Evolutionary conservation across 768 basidiomycete species (phyloP).

Genomic region (Fomitopsis serialis): DNA sequence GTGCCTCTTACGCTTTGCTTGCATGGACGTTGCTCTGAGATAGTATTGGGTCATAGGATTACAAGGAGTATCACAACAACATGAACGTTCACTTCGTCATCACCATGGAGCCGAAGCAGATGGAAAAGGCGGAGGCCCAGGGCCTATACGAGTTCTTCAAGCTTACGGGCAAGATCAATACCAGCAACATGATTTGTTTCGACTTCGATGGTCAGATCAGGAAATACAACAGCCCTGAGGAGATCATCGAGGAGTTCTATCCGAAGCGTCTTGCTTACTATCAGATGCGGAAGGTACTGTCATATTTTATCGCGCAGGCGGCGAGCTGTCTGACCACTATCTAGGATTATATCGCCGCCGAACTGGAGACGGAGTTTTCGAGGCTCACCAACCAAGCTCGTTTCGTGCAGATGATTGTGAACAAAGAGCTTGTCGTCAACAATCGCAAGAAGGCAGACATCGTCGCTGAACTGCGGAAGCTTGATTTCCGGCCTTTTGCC

Average conservation of each 20-base stretch:
- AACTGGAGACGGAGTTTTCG: constrained; percentile 77
- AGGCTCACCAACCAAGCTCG: constrained; percentile 91
- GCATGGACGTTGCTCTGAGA: not conserved
- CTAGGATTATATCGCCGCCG: constrained; percentile 80
- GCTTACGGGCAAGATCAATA: constrained; percentile 75
- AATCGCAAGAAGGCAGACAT: constrained; percentile 89
- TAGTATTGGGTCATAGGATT: constrained; percentile 58
- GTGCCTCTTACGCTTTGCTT: constrained; percentile 27
- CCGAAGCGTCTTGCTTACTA: constrained; percentile 85
- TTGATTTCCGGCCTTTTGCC: constrained; percentile 89
- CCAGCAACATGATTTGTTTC: constrained; percentile 98
- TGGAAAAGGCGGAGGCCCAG: constrained; percentile 85
- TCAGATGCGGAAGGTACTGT: constrained; percentile 84
- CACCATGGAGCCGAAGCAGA: constrained; percentile 71
- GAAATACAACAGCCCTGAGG: constrained; percentile 85
- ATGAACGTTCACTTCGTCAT: constrained; percentile 86
- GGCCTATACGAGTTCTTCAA: constrained; percentile 92
- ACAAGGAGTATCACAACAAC: constrained; percentile 95
- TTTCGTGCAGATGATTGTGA: constrained; percentile 94
- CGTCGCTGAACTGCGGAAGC: constrained; percentile 73
- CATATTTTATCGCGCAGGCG: not conserved
- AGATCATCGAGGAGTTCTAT: constrained; percentile 92
- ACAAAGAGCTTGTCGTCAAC: constrained; percentile 72
- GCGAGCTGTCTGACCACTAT: not conserved
- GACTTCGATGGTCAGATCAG: constrained; percentile 95